These are phyloP conservation scores for Plantago elongata DNA, from an alignment of 257 asterid genomes.

Conservation along the genomic window DNA sequence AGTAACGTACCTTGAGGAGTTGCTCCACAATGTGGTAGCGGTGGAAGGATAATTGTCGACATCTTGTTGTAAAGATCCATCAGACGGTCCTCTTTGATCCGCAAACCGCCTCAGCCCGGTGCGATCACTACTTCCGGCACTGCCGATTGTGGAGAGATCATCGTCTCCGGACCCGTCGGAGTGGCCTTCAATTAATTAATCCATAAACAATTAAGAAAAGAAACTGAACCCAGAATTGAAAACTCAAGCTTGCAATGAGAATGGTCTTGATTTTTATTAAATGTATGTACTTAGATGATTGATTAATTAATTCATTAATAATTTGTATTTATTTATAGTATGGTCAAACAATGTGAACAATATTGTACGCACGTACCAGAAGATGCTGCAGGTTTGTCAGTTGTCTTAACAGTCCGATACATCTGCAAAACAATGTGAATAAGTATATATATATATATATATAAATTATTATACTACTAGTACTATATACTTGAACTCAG, in stretches of 20 bases:
- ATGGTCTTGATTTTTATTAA: too few relatives aligned
- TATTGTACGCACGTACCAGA: constrained; percentile 42
- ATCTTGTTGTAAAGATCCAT: constrained; percentile 31
- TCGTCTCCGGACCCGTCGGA: constrained; percentile 97
- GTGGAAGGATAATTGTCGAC: constrained; percentile 24
- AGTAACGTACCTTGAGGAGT: constrained; percentile 38
- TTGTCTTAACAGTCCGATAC: constrained; percentile 89
- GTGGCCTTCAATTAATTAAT: constrained; percentile 45
- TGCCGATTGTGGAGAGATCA: constrained; percentile 67
- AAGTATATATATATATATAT: too few relatives aligned
- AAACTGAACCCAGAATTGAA: too few relatives aligned
- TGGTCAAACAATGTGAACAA: background rate
- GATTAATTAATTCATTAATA: constrained; percentile 1
- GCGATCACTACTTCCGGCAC: constrained; percentile 31
- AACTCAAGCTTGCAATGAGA: too few relatives aligned
- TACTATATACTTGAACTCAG: too few relatives aligned
- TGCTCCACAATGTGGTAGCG: constrained; percentile 56
- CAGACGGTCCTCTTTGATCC: constrained; percentile 60
- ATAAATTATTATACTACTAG: too few relatives aligned
- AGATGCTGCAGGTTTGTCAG: constrained; percentile 70
- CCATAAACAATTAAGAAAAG: background rate
- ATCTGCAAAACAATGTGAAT: constrained; percentile 46
- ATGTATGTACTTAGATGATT: too few relatives aligned
- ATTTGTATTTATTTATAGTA: too few relatives aligned
- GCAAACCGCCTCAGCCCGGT: constrained; percentile 37